Evolutionary conservation across 2,329 filamentous ascomycete species (phyloP), one percentile per base, ranked within the genome.

Genomic region (Aspergillus aculeatus): DNA sequence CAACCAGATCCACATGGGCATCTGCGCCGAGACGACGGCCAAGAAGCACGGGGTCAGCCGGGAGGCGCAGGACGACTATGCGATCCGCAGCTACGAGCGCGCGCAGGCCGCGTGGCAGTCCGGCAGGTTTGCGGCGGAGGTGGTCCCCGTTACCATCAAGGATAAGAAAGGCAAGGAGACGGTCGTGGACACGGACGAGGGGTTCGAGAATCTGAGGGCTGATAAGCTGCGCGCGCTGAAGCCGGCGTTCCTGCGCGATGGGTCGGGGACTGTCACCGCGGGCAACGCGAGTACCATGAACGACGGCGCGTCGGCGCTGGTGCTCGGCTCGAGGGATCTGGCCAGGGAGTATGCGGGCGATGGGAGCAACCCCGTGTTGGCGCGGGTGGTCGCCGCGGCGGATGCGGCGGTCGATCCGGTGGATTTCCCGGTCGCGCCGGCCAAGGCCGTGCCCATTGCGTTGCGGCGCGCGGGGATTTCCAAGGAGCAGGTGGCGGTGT

Each of bases 1-100:
- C 78, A 92, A 96, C 75, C 86, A 96, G 73, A 90, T 97, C 71
- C 95, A 98, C 78, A 99, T 99, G 95, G 95, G 95, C 48, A 92
- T 95, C 69, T 99, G 95, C 73, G 93, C 93, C 16, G 95, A 99
- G 80, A 91, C 89, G 67, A 97, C 94, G 1, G 95, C 91, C 51
- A 96, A 96, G 82, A 94, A 93, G 69, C 85, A 91, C 76, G 80
- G 84, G 1, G 85, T 99, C 64, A 88, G 89, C 9, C 83, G 95
- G 14, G 87, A 97, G 76, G 87, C 90, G 74, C 95, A 99, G 79
- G 95, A 99, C 71, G 84, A 89, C 64, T 98, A 96, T 72, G 91
- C 95, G 14, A 92, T 97, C 62, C 84, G 86, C 74, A 95, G 90
- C 4, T 99, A 97, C 77, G 85, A 92, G 78, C 88, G 93, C 58